Evolutionary conservation across 2,329 filamentous ascomycete species (phyloP).

Genomic region (Colletotrichum sp.): DNA sequence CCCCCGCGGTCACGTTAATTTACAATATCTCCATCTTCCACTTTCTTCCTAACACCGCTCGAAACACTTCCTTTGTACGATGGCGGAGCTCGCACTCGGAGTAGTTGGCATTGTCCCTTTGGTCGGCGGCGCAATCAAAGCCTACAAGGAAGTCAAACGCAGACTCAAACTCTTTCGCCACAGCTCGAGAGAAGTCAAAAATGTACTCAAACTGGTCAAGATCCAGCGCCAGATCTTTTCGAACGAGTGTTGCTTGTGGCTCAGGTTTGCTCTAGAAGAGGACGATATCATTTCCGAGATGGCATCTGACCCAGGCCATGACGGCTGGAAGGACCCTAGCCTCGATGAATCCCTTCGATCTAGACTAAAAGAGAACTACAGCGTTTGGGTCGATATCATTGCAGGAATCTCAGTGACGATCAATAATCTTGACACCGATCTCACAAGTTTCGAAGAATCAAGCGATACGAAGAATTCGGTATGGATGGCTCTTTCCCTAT

Average conservation of each 20-base stretch:
- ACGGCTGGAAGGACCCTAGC: neutral
- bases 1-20: too few species aligned
- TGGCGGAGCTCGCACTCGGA: slow-evolving; percentile 4
- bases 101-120: slow-evolving; percentile 6
- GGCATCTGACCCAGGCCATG: neutral
- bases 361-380: neutral
- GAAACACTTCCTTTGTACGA: neutral
- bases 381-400: neutral
- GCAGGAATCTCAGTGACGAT: neutral
- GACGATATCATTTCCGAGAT: neutral
- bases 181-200: neutral
- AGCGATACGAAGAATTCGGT: too few species aligned
- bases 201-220: neutral
- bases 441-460: neutral
- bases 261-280: neutral
- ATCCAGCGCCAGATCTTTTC: slow-evolving; percentile 1
- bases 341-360: neutral
- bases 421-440: neutral
- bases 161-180: slow-evolving; percentile 5
- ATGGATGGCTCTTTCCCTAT: too few species aligned
- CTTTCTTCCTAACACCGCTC: too few species aligned
- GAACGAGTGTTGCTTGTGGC: slow-evolving; percentile 5
- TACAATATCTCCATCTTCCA: too few species aligned
- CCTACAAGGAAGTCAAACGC: neutral
- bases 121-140: neutral